Conservation (phyloP, 202 grass and related monocot genomes). For the Zoysia matrella region DNA sequence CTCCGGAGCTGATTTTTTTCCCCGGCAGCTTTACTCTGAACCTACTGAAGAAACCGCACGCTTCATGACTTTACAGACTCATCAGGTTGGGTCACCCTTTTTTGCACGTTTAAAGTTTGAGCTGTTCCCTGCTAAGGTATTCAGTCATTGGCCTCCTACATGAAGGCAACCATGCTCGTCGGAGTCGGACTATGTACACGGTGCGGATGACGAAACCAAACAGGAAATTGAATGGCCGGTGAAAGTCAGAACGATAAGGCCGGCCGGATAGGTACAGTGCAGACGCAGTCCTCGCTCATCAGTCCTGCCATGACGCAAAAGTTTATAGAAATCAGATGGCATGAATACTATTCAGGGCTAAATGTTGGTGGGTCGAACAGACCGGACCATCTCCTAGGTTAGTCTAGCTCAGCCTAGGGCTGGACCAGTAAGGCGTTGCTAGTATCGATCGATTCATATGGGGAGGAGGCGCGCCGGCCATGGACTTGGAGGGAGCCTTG, state of each 20-base stretch:
- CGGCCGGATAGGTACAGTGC: slow-evolving; percentile 24
- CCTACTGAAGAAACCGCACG: not conserved
- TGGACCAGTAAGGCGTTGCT: too few species aligned
- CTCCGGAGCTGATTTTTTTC: not conserved
- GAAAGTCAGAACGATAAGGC: slow-evolving; percentile 46
- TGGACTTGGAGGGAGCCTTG: not conserved
- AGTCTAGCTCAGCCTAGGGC: too few species aligned
- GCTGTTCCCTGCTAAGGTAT: slow-evolving; percentile 42
- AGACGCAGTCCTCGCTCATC: not conserved
- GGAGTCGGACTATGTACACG: not conserved
- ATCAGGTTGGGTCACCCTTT: slow-evolving; percentile 1
- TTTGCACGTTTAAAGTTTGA: slow-evolving; percentile 46
- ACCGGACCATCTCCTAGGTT: too few species aligned
- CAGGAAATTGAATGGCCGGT: slow-evolving; percentile 50
- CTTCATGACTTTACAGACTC: slow-evolving; percentile 27
- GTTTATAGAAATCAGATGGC: too few species aligned
- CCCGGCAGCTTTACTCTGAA: not conserved
- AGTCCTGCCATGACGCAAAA: too few species aligned
- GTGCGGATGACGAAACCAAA: too few species aligned
- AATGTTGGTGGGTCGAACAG: too few species aligned
- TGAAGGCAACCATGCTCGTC: slow-evolving; percentile 42
- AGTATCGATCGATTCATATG: too few species aligned
- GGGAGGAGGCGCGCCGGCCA: too few species aligned
- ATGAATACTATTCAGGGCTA: too few species aligned
- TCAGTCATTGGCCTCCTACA: slow-evolving; percentile 33